Percentiles rank a stretch among this genome's conserved stretches.
Evolutionary conservation across 805 yeast genomes (phyloP).

Genomic region (Blastobotrys parvus): DNA sequence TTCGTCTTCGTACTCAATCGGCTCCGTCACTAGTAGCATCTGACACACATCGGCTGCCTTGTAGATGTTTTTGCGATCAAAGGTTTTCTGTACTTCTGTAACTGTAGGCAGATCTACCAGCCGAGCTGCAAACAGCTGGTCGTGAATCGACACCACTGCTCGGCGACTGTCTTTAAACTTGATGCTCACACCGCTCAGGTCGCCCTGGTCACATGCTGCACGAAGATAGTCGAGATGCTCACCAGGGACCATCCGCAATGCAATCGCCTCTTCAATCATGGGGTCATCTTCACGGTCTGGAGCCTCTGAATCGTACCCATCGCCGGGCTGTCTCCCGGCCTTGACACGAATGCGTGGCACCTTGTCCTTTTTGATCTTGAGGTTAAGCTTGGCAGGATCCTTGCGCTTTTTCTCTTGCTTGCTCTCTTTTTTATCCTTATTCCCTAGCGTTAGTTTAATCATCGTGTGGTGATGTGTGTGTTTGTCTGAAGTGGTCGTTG

Average conservation of each 20-base stretch:
- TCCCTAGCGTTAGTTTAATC: slow-evolving; percentile 23
- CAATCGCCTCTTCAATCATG: slow-evolving; percentile 74
- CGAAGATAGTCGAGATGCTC: slow-evolving; percentile 64
- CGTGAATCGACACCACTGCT: slow-evolving; percentile 69
- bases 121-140: slow-evolving; percentile 68
- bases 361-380: slow-evolving; percentile 5
- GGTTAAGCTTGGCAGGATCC: slow-evolving; percentile 4
- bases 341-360: slow-evolving; percentile 45
- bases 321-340: slow-evolving; percentile 72
- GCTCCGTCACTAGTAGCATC: slow-evolving; percentile 66
- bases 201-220: slow-evolving; percentile 59
- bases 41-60: slow-evolving; percentile 83
- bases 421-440: slow-evolving; percentile 9
- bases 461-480: slow-evolving; percentile 6
- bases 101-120: slow-evolving; percentile 85
- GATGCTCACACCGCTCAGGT: slow-evolving; percentile 59
- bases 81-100: slow-evolving; percentile 78
- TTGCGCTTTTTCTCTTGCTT: slow-evolving; percentile 5
- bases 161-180: slow-evolving; percentile 78
- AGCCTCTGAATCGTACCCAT: slow-evolving; percentile 95
- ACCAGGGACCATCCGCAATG: slow-evolving; percentile 61
- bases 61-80: slow-evolving; percentile 80
- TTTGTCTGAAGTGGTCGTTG: background rate
- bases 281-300: slow-evolving; percentile 96
- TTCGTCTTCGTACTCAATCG: slow-evolving; percentile 40